Base-by-base conservation (phyloP, 805 yeast species). In the Teunomyces funiuensis region DNA sequence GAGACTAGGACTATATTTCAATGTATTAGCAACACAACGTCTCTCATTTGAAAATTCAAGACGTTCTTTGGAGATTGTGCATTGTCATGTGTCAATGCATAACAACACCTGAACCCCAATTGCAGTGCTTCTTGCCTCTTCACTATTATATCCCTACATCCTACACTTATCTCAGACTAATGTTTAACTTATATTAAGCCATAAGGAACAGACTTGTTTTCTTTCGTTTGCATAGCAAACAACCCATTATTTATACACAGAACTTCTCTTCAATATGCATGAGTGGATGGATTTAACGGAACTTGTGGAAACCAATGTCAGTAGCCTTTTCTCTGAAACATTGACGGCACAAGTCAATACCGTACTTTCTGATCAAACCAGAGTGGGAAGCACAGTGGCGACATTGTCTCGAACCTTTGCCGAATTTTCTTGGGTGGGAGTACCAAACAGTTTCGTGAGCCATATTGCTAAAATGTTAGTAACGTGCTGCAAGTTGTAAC, bases 361-460 rank as follows among this genome's bases (percentile, higher is more conserved):
- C 99, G 93, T 93, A 93, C 83, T 93, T 93, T 88, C 99, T 91
- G 84, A 93, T 88, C 76, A 93, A 87, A 83, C 98, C 98, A 65
- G 88, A 76, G 90, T 91, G 97, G 77, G 98, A 88, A 66, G 96
- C 82, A 74, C 96, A 88, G 82, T 91, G 90, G 77, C 98, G 93
- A 83, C 98, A 93, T 81, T 88, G 93, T 82, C 99, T 96, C 69
- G 98, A 87, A 80, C 99, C 99, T 88, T 93, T 93, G 79, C 99
- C 99, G 89, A 82, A 91, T 79, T 86, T 90, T 88, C 98, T 88
- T 84, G 99, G 99, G 96, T 93, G 99, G 75, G 98, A 90, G 85
- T 77, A 93, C 99, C 99, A 93, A 84, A 91, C 96, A 89, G 88
- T 85, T 85, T 88, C 97, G 97, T 90, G 98, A 85, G 97, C 97